phyloP scores from a whole-genome alignment of 2,329 filamentous ascomycete species.

The Sporothrix sp. region DNA sequence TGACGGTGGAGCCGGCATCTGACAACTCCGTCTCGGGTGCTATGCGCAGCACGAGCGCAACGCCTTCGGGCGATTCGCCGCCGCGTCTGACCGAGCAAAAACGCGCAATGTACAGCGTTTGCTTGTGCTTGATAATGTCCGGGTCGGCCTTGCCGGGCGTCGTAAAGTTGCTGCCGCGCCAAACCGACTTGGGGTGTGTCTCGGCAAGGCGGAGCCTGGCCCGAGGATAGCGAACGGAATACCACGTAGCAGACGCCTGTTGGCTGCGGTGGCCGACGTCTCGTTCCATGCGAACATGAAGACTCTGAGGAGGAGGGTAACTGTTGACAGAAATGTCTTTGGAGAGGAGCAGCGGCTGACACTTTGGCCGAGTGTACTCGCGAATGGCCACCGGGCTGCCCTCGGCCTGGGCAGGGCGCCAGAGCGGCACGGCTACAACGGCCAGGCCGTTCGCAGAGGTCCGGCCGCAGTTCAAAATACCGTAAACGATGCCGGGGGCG shows the following conservation, averaged over 20 bases:
- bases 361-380: neutral
- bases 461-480: too few relatives aligned
- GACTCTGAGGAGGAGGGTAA: neutral
- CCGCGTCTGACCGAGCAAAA: neutral
- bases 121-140: neutral
- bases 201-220: neutral
- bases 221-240: neutral
- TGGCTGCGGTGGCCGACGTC: neutral
- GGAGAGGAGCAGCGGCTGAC: neutral
- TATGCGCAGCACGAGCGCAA: too few relatives aligned
- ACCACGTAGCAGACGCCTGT: neutral
- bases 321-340: neutral
- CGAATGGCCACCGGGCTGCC: too few relatives aligned
- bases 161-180: neutral
- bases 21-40: too few relatives aligned
- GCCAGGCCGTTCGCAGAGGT: too few relatives aligned
- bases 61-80: too few relatives aligned
- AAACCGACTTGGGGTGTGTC: neutral
- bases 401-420: too few relatives aligned
- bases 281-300: neutral
- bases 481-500: too few relatives aligned
- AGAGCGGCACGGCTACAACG: too few relatives aligned
- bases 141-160: neutral
- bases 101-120: neutral
- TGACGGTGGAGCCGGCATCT: too few relatives aligned